These are phyloP conservation scores for Cornus kousa DNA, from an alignment of 148 eudicot genomes.

Conservation along the genomic window DNA sequence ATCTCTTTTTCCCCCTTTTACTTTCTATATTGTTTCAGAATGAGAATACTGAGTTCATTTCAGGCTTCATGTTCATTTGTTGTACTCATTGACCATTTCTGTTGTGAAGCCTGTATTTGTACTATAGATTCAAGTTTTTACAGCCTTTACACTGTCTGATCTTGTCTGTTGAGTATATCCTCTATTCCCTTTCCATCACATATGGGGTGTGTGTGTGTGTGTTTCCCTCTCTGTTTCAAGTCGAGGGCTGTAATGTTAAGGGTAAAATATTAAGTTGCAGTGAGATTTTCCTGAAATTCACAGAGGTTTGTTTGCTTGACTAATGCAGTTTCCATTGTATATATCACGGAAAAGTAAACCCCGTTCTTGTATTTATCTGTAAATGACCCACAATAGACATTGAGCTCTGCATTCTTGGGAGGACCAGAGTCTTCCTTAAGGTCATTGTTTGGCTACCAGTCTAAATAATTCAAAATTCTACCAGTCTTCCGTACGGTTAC, in stretches of 20 bases:
- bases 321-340: neutral
- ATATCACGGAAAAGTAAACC: too few relatives aligned
- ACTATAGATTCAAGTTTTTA: constrained; percentile 1
- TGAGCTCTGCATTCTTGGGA: too few relatives aligned
- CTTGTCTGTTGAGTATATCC: neutral
- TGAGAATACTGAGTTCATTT: constrained; percentile 7
- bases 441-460: too few relatives aligned
- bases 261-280: neutral
- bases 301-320: neutral
- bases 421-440: too few relatives aligned
- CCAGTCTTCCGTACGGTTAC: too few relatives aligned
- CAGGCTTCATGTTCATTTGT: constrained; percentile 13
- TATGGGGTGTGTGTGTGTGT: neutral
- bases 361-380: too few relatives aligned
- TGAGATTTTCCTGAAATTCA: too few relatives aligned
- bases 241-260: neutral
- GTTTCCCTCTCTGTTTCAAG: neutral
- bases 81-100: constrained; percentile 11
- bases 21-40: constrained; percentile 6
- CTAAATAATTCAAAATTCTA: too few relatives aligned
- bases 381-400: too few relatives aligned
- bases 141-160: neutral
- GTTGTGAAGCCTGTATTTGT: neutral
- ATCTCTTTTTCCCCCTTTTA: constrained; percentile 10
- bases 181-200: neutral